phyloP scores from a whole-genome alignment of 768 basidiomycete species.

The Tulasnella sp. region DNA sequence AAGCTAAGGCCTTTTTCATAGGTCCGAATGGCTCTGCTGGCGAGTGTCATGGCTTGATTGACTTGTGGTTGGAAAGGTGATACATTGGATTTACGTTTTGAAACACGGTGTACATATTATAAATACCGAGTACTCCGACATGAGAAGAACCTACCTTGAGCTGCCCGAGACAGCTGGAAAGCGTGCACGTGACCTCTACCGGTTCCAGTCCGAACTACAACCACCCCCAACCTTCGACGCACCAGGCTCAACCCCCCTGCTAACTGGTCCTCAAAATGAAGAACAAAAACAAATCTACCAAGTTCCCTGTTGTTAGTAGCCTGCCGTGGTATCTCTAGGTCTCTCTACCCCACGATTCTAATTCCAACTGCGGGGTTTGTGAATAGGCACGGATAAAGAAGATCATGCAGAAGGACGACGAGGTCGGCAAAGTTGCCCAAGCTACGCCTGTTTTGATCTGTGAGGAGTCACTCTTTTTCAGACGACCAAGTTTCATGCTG shows the following conservation, averaged over 20 bases:
- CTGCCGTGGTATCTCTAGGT: neutral
- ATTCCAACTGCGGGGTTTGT: neutral
- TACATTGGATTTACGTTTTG: neutral
- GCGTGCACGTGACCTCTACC: neutral
- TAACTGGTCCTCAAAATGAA: conserved; percentile 50
- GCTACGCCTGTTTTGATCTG: conserved; percentile 96
- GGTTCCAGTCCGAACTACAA: neutral
- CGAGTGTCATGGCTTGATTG: conserved; percentile 52
- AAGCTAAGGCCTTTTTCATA: conserved; percentile 32
- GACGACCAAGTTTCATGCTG: neutral
- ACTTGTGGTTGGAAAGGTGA: neutral
- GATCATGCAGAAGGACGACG: conserved; percentile 99
- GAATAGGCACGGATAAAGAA: conserved; percentile 92
- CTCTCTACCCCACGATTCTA: neutral
- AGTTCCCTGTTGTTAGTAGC: conserved; percentile 77
- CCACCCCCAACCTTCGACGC: neutral
- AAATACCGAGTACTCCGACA: no score
- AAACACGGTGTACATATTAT: neutral
- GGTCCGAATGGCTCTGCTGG: conserved; percentile 78
- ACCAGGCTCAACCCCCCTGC: neutral
- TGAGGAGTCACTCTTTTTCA: conserved; percentile 44
- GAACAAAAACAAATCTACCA: conserved; percentile 86
- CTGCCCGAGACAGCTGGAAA: neutral
- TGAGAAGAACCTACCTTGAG: no score
- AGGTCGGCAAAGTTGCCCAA: conserved; percentile 96